phyloP scores from a whole-genome alignment of 768 basidiomycete genomes.

The Suillus brevipes region DNA sequence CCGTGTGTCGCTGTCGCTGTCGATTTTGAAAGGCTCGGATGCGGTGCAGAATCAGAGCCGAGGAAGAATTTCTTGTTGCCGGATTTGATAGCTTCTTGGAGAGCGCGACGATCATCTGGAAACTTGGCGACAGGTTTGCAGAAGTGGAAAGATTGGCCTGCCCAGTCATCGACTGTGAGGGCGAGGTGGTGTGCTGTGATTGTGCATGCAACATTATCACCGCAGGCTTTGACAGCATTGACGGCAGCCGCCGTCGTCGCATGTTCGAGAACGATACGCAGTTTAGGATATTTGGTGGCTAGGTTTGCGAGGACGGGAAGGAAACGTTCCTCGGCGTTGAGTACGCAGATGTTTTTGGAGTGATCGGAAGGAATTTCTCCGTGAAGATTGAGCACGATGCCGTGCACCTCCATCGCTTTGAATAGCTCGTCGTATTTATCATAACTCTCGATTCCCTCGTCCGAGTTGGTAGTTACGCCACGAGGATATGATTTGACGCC shows the following conservation, averaged over 20 bases:
- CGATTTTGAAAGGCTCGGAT: slow-evolving; percentile 68
- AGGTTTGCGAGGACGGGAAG: slow-evolving; percentile 83
- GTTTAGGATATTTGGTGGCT: slow-evolving; percentile 78
- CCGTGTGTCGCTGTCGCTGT: slow-evolving; percentile 65
- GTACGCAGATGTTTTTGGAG: slow-evolving; percentile 78
- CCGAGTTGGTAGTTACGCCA: slow-evolving; percentile 97
- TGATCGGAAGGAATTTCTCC: slow-evolving; percentile 93
- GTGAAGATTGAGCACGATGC: slow-evolving; percentile 94
- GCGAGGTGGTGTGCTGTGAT: slow-evolving; percentile 97
- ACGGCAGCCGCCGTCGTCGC: slow-evolving; percentile 92
- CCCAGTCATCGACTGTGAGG: slow-evolving; percentile 95
- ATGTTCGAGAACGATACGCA: slow-evolving; percentile 96
- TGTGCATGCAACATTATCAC: slow-evolving; percentile 86
- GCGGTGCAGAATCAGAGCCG: slow-evolving; percentile 96
- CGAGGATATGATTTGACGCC: slow-evolving; percentile 96
- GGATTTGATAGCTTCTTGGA: slow-evolving; percentile 74
- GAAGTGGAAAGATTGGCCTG: slow-evolving; percentile 92
- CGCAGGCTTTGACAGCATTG: slow-evolving; percentile 78
- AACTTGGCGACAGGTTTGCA: slow-evolving; percentile 99
- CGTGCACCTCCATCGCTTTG: slow-evolving; percentile 88
- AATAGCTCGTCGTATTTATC: slow-evolving; percentile 92
- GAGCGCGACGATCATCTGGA: slow-evolving; percentile 84
- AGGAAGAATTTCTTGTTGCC: slow-evolving; percentile 52
- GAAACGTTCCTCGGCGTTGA: slow-evolving; percentile 92
- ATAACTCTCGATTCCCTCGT: slow-evolving; percentile 95